Conservation (phyloP, 73 alveolate genomes). For the Symbiodinium natans region DNA sequence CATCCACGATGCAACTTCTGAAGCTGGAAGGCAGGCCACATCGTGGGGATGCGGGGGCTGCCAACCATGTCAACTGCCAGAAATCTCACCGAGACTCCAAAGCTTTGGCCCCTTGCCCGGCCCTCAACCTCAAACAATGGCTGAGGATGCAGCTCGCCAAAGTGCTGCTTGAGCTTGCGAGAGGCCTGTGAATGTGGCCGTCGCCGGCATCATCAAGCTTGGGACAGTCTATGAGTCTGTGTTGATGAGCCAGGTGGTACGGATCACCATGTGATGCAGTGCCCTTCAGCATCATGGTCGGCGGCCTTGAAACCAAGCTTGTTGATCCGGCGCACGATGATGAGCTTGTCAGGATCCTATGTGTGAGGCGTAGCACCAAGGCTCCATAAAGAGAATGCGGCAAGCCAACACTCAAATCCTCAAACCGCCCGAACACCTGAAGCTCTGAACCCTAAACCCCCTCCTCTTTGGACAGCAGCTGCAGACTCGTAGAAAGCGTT, state of each 20-base stretch:
- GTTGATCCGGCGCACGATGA: conserved; percentile 92
- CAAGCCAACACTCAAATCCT: neutral
- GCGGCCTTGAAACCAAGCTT: conserved; percentile 88
- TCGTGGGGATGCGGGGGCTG: too few species aligned
- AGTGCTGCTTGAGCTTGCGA: conserved; percentile 79
- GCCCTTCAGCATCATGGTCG: too few species aligned
- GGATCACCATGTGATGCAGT: too few species aligned
- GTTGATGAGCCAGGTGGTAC: too few species aligned
- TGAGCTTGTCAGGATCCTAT: conserved; percentile 81
- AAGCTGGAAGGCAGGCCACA: too few species aligned
- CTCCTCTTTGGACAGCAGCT: conserved; percentile 76
- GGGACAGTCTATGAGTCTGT: too few species aligned
- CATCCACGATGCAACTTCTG: neutral
- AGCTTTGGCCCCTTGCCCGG: too few species aligned
- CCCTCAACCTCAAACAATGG: too few species aligned
- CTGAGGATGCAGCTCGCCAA: conserved; percentile 35
- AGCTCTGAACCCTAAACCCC: too few species aligned
- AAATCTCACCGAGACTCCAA: too few species aligned
- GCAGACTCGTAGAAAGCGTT: conserved; percentile 63
- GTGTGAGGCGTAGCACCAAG: neutral
- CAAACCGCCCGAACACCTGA: neutral
- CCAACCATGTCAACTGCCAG: too few species aligned
- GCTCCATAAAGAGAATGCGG: neutral
- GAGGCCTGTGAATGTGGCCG: neutral
- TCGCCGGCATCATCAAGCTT: too few species aligned